Percentiles rank a stretch among this genome's conserved stretches.
Evolutionary conservation across 805 yeast genomes (phyloP).

Genomic region (Pichia gijzeniarum): DNA sequence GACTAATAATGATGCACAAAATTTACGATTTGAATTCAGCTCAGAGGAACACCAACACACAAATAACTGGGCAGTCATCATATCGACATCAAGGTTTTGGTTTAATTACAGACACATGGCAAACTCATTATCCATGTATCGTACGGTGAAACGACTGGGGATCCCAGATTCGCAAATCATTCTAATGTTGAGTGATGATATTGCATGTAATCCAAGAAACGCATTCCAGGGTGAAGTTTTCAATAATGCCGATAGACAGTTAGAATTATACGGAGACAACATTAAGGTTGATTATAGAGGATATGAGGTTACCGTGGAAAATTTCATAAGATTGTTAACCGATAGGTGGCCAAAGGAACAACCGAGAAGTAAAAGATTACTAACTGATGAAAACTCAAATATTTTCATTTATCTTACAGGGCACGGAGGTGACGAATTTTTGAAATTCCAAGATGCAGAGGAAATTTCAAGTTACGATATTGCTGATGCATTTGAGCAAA

Average conservation of each 20-base stretch:
- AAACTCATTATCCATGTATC: constrained; percentile 85
- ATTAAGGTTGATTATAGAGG: constrained; percentile 97
- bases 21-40: background rate
- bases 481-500: constrained; percentile 95
- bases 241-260: constrained; percentile 85
- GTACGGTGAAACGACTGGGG: constrained; percentile 93
- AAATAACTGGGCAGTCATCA: constrained; percentile 79
- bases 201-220: constrained; percentile 94
- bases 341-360: constrained; percentile 95
- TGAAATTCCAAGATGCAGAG: constrained; percentile 97
- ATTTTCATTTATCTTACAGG: constrained; percentile 95
- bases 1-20: background rate
- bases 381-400: constrained; percentile 91
- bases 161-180: constrained; percentile 98
- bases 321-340: constrained; percentile 84
- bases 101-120: constrained; percentile 98
- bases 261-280: constrained; percentile 89
- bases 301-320: constrained; percentile 96
- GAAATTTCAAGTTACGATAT: constrained; percentile 93
- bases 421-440: constrained; percentile 96
- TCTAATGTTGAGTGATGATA: constrained; percentile 92
- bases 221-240: constrained; percentile 94
- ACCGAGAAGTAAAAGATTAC: constrained; percentile 82
- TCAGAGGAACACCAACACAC: constrained; percentile 36
- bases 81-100: constrained; percentile 96